Conservation (phyloP, 208 protist genomes). For the Leishmania gerbilli region DNA sequence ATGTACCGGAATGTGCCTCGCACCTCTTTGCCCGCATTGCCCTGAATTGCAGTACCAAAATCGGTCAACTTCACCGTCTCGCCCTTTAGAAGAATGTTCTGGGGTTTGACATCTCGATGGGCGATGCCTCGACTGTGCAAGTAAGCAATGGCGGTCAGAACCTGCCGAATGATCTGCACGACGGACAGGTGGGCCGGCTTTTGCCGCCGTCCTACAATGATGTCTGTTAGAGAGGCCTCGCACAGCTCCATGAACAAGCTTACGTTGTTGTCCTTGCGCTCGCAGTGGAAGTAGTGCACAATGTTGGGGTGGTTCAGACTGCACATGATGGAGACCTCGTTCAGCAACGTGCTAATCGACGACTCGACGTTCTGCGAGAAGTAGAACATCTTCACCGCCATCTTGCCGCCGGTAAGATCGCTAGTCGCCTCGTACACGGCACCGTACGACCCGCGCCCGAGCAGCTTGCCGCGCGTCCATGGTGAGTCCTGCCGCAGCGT, state of each 20-base stretch:
- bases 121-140: slow-evolving; percentile 97
- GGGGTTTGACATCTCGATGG: slow-evolving; percentile 98
- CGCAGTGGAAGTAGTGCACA: slow-evolving; percentile 93
- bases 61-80: slow-evolving; percentile 97
- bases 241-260: slow-evolving; percentile 94
- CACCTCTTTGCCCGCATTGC: slow-evolving; percentile 72
- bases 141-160: slow-evolving; percentile 96
- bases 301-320: slow-evolving; percentile 92
- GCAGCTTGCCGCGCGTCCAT: slow-evolving; percentile 88
- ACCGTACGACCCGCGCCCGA: slow-evolving; percentile 88
- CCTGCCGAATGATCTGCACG: slow-evolving; percentile 90
- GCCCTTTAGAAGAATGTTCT: slow-evolving; percentile 94
- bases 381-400: slow-evolving; percentile 94
- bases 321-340: slow-evolving; percentile 93
- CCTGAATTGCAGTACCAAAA: slow-evolving; percentile 93
- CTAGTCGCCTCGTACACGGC: slow-evolving; percentile 91
- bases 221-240: slow-evolving; percentile 81
- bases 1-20: slow-evolving; percentile 94
- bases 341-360: slow-evolving; percentile 82
- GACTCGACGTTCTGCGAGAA: slow-evolving; percentile 70
- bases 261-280: slow-evolving; percentile 85
- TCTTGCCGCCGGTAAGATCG: slow-evolving; percentile 91
- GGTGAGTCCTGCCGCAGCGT: slow-evolving; percentile 89
- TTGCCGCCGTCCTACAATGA: slow-evolving; percentile 56
- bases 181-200: slow-evolving; percentile 70